A percentile compares a stretch with the other conserved stretches of the same genome.
Conservation (phyloP, 1,139 yeast genomes). For the Yamadazyma blattariae region DNA sequence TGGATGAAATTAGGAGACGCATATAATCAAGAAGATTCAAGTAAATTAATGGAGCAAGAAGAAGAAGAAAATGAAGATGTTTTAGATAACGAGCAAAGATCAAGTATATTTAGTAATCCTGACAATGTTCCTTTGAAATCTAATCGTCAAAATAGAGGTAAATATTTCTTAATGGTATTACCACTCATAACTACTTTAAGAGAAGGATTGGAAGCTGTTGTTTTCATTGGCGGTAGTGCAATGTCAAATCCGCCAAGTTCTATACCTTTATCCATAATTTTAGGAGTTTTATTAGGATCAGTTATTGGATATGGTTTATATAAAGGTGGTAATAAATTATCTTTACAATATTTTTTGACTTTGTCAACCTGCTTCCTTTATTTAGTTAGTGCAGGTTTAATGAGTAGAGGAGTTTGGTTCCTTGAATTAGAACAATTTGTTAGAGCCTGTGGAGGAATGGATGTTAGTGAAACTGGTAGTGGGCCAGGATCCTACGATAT, state of each 20-base stretch:
- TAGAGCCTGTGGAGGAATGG: slow-evolving; percentile 71
- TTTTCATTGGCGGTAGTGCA: slow-evolving; percentile 49
- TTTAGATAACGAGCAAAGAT: slow-evolving; percentile 1
- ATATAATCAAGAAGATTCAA: slow-evolving; percentile 17
- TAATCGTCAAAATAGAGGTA: slow-evolving; percentile 9
- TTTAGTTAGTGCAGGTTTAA: slow-evolving; percentile 44
- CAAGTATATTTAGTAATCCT: background rate
- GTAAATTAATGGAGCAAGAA: slow-evolving; percentile 4
- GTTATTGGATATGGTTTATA: slow-evolving; percentile 39
- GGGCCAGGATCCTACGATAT: slow-evolving; percentile 96
- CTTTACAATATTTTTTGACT: slow-evolving; percentile 41
- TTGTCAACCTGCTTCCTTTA: slow-evolving; percentile 42
- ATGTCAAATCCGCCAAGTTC: slow-evolving; percentile 37
- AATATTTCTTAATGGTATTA: slow-evolving; percentile 37
- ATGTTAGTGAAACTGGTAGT: slow-evolving; percentile 83
- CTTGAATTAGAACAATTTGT: slow-evolving; percentile 71
- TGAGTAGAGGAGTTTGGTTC: slow-evolving; percentile 79
- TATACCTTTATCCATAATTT: slow-evolving; percentile 36
- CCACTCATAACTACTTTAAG: slow-evolving; percentile 45
- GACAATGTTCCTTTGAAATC: background rate
- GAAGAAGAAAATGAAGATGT: slow-evolving; percentile 2
- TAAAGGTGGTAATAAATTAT: slow-evolving; percentile 40
- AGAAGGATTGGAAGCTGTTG: slow-evolving; percentile 50
- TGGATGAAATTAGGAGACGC: slow-evolving; percentile 47
- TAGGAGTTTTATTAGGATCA: slow-evolving; percentile 35